Base-by-base conservation (phyloP, 1,284 basidiomycete genomes). In the Trichosporon sp. region DNA sequence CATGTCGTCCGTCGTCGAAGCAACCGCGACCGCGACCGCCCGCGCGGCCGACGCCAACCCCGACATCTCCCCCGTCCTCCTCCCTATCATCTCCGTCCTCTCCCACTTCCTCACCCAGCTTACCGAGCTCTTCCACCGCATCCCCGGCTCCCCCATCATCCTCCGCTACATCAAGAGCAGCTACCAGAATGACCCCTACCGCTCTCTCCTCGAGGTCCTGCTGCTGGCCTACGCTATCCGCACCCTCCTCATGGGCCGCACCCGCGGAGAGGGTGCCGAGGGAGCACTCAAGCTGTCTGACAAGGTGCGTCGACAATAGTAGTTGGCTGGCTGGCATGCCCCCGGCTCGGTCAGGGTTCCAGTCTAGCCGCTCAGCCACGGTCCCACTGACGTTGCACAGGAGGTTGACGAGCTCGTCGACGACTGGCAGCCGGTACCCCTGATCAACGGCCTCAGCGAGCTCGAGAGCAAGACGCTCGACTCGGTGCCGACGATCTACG, bases 341-440 rank as follows among this genome's bases (percentile, higher is more conserved):
- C 34, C 32, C 34, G 60, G n/a, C 18, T 65, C 53, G 56, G 56
- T 60, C 56, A 60, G 27, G 56, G 56, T 31, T 58, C 8, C 56
- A n/a, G 8, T 29, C 7, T 15, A 31, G 56, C 56, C 18, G 29
- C 27, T 60, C 62, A 32, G 56, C 27, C 56, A 51, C 38, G 68
- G 32, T 18, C 29, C 29, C 62, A 38, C 68, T 69, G 27, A 69
- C 56, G 27, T 65, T 23, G 51, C 18, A n/a, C 76, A 97, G 93
- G 97, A 99, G 89, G 90, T 98, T 70, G 91, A 98, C 80, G 96
- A 99, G 77, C 88, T 99, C 44, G 93, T 99, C 1, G 90, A 92
- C 69, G 97, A 99, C 80, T 99, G 95, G 92, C 86, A 86, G 11
- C 97, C 97, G 0, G 92, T 95, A 73, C 90, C 93, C 13, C 87